Evolutionary conservation across 1,284 basidiomycete species (phyloP).

Genomic region (Sanghuangporus baumii): DNA sequence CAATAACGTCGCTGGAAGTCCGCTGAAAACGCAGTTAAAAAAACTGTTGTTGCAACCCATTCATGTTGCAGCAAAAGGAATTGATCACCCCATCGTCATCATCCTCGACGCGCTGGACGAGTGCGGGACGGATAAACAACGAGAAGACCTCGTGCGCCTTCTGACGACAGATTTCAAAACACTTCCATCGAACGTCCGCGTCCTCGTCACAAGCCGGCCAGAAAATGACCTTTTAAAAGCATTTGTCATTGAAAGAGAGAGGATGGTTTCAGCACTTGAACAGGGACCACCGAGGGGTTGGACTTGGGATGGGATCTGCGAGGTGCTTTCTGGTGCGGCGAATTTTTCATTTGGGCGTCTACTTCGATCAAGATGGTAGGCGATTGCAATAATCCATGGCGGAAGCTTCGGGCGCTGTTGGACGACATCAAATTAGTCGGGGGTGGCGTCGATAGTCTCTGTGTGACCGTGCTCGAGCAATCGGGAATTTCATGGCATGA

Average conservation of each 20-base stretch:
- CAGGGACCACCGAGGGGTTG: not conserved
- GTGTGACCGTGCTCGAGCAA: not conserved
- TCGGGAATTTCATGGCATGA: not conserved
- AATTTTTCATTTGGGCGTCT: not conserved
- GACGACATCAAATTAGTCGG: not conserved
- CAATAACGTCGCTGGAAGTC: not conserved
- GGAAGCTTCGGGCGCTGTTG: not conserved
- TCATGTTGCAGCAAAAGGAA: not conserved
- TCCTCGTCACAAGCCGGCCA: conserved; percentile 29
- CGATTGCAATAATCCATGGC: not conserved
- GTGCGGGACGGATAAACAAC: conserved; percentile 23
- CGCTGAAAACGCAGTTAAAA: not conserved
- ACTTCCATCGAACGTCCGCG: conserved; percentile 27
- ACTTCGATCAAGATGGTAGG: not conserved
- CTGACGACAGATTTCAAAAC: conserved; percentile 15
- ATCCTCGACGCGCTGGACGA: conserved; percentile 32
- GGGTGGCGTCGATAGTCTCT: not conserved
- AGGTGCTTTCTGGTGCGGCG: not conserved
- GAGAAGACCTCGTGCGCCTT: conserved; percentile 20
- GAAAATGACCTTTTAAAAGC: conserved; percentile 8
- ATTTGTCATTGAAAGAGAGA: not conserved
- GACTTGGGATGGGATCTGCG: not conserved
- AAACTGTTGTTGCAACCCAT: not conserved
- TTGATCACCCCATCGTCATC: conserved; percentile 27
- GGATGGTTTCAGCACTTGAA: not conserved